Conservation (phyloP, 306 rosid genomes). For the Begonia peltatifolia region DNA sequence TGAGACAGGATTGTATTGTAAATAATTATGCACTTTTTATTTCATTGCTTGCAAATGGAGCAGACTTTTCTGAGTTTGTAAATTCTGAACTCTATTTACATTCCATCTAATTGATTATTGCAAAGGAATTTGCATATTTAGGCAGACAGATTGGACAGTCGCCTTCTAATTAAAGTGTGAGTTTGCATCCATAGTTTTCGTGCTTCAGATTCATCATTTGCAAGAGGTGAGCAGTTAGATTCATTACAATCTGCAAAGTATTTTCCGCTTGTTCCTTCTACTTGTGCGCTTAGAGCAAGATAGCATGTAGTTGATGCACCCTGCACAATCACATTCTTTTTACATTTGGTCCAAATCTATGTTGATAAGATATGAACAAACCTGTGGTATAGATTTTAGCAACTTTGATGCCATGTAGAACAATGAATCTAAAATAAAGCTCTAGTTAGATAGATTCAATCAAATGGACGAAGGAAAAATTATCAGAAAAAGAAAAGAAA, state of each 20-base stretch:
- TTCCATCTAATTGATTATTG: not conserved
- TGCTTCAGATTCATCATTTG: constrained; percentile 67
- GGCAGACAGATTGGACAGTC: constrained; percentile 27
- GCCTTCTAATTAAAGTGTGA: constrained; percentile 36
- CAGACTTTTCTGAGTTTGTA: no score
- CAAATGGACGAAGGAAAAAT: no score
- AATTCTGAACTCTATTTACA: no score
- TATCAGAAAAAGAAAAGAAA: no score
- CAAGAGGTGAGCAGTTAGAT: constrained; percentile 48
- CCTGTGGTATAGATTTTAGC: constrained; percentile 69
- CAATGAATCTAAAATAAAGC: constrained; percentile 36
- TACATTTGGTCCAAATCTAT: not conserved
- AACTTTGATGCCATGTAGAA: constrained; percentile 79
- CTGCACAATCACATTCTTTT: constrained; percentile 12
- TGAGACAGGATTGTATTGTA: no score
- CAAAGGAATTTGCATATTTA: not conserved
- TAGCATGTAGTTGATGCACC: constrained; percentile 89
- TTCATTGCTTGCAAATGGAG: no score
- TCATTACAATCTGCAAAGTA: constrained; percentile 83
- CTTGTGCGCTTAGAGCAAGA: constrained; percentile 60
- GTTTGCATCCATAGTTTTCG: constrained; percentile 62
- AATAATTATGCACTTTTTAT: no score
- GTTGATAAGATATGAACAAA: constrained; percentile 6
- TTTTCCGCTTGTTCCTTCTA: constrained; percentile 55
- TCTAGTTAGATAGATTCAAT: no score